Evolutionary conservation across 2,329 filamentous ascomycete species (phyloP).

Genomic region (Pseudogymnoascus sp.): DNA sequence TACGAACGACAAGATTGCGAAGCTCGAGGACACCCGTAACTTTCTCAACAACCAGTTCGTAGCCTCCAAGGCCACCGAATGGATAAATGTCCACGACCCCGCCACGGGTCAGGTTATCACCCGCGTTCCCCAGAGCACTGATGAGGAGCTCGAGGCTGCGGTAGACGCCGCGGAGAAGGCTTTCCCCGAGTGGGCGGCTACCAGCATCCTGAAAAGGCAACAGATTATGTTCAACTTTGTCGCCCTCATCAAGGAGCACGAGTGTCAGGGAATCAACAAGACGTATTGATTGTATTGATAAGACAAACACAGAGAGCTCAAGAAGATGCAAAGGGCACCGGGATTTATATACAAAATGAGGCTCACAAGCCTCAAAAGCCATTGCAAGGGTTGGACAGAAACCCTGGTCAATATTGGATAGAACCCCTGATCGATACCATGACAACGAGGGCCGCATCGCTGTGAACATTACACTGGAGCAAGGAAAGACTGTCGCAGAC

Average conservation of each 20-base stretch:
- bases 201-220: slow-evolving; percentile 49
- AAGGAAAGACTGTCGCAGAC: no score
- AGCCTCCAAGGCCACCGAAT: slow-evolving; percentile 46
- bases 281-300: no score
- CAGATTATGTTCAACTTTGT: slow-evolving; percentile 61
- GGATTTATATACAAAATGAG: no score
- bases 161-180: slow-evolving; percentile 55
- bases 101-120: slow-evolving; percentile 60
- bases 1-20: slow-evolving; percentile 32
- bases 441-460: no score
- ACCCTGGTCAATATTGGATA: no score
- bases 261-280: no score
- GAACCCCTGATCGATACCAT: no score
- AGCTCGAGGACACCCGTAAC: slow-evolving; percentile 49
- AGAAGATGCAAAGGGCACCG: no score
- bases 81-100: slow-evolving; percentile 57
- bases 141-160: slow-evolving; percentile 52
- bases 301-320: no score
- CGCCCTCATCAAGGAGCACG: slow-evolving; percentile 51
- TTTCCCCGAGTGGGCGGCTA: slow-evolving; percentile 52
- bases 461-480: no score
- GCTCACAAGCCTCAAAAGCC: no score
- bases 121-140: slow-evolving; percentile 55
- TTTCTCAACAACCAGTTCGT: slow-evolving; percentile 58
- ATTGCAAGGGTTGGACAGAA: no score